Evolutionary conservation across 2,329 filamentous ascomycete species (phyloP), one percentile per base, ranked within the genome.

Genomic region (Beauveria asiatica): DNA sequence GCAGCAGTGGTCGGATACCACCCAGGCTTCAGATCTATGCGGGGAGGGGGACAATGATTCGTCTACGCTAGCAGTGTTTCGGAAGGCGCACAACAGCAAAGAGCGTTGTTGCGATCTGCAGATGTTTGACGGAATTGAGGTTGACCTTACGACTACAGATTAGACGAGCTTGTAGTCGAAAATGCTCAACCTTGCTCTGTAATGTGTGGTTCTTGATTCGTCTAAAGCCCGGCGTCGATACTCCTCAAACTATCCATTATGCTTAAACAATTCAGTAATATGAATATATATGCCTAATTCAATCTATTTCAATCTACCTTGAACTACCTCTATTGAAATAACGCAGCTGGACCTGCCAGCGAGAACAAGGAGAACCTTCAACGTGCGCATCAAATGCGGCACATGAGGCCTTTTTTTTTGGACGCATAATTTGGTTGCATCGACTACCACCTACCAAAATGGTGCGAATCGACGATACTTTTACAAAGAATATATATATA

Each of bases 391-490:
- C 30, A 11, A 33, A 13, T 13, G 30, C 17, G 39, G 39, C 39
- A 42, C 39, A 42, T n/a, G 39, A 23, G 25, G 27, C 10, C 13
- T 13, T 37, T 37, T 5, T 37, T 13, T 37, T 37, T 5, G 2
- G 2, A 37, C 33, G 11, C 33, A 37, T 13, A 16, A 45, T 6
- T 21, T 45, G 3, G 41, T 51, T 52, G 46, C 56, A 59, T 52
- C 48, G 39, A 45, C 23, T 52, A 52, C n/a, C 56, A 59, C 56
- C 56, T 59, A 39, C 56, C 56, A 8, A 37, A 45, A 30, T 27
- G 33, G 46, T 58, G 25, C 30, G 23, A 23, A 11, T 44, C 23
- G 5, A 13, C 33, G 10, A 33, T 10, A 8, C 27, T 30, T 30
- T 30, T n/a, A n/a, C n/a, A n/a, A n/a, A n/a, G n/a, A n/a, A n/a